Evolutionary conservation across 345 rosid species (phyloP).

Genomic region (Boechera divaricarpa): DNA sequence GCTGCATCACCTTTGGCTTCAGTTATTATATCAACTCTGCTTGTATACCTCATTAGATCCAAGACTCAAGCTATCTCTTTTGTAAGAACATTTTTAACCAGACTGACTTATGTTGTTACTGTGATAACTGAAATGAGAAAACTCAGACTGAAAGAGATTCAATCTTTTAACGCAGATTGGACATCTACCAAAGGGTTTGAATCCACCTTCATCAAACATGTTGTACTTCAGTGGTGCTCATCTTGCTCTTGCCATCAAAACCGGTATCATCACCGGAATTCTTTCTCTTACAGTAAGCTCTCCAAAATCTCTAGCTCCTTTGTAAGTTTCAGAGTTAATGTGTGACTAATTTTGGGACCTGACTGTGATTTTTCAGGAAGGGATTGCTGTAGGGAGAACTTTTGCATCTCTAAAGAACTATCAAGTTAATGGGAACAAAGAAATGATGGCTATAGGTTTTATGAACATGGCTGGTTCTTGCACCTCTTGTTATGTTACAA

Average conservation of each 20-base stretch:
- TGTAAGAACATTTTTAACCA: slow-evolving; percentile 55
- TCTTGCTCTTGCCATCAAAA: slow-evolving; percentile 78
- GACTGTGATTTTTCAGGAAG: slow-evolving; percentile 64
- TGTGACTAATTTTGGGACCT: neutral
- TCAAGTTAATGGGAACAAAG: slow-evolving; percentile 97
- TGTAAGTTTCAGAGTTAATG: neutral
- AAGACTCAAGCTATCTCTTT: slow-evolving; percentile 68
- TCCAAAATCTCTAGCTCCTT: neutral
- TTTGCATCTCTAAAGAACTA: slow-evolving; percentile 86
- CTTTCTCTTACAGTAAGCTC: slow-evolving; percentile 84
- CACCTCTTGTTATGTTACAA: slow-evolving; percentile 89
- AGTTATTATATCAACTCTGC: slow-evolving; percentile 73
- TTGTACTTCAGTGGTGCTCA: slow-evolving; percentile 60
- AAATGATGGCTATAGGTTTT: slow-evolving; percentile 95
- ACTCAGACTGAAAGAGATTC: slow-evolving; percentile 22
- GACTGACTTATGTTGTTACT: slow-evolving; percentile 5
- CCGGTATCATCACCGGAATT: slow-evolving; percentile 90
- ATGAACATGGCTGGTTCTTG: slow-evolving; percentile 98
- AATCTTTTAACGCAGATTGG: slow-evolving; percentile 67
- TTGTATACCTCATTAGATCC: slow-evolving; percentile 66
- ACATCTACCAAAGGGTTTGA: slow-evolving; percentile 84
- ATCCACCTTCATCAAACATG: slow-evolving; percentile 93
- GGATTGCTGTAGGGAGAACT: slow-evolving; percentile 98
- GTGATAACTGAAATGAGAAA: slow-evolving; percentile 1
- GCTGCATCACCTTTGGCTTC: slow-evolving; percentile 93